phyloP scores from a whole-genome alignment of 139 green algal species.

The Limnomonas spitsbergensis region DNA sequence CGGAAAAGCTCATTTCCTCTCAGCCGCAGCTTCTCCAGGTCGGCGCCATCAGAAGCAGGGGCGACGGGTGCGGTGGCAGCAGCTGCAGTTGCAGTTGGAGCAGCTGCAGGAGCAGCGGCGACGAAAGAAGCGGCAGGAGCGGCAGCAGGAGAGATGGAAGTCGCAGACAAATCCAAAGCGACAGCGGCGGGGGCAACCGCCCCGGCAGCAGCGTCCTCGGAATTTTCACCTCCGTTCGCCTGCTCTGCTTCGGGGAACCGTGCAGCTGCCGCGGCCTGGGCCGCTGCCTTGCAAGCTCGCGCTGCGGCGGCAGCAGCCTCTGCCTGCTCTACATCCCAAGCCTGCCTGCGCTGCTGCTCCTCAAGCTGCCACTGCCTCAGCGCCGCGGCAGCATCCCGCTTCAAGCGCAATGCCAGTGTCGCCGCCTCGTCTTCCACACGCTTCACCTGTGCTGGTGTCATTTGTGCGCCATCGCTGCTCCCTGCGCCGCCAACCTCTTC shows the following conservation, averaged over 20 bases:
- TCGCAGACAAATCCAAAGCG: too few relatives aligned
- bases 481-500: too few relatives aligned
- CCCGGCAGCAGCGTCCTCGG: not conserved
- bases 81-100: too few relatives aligned
- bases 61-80: too few relatives aligned
- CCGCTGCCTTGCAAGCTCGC: not conserved
- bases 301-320: not conserved
- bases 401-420: not conserved
- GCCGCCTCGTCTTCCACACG: not conserved
- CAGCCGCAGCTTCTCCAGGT: not conserved
- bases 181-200: too few relatives aligned
- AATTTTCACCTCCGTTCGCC: not conserved
- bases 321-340: not conserved
- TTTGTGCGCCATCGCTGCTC: not conserved
- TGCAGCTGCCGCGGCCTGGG: not conserved
- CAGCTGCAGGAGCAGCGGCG: too few relatives aligned
- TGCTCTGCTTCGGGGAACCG: not conserved
- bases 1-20: not conserved
- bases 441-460: conserved; percentile 4
- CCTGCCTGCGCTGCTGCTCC: not conserved
- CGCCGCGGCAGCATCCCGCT: not conserved
- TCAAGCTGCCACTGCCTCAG: not conserved
- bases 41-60: too few relatives aligned
- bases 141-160: not conserved
- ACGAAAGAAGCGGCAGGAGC: too few relatives aligned